Percentiles rank a stretch among this genome's conserved stretches.
phyloP scores from a whole-genome alignment of 148 eudicot species.

The Dysphania ambrosioides region DNA sequence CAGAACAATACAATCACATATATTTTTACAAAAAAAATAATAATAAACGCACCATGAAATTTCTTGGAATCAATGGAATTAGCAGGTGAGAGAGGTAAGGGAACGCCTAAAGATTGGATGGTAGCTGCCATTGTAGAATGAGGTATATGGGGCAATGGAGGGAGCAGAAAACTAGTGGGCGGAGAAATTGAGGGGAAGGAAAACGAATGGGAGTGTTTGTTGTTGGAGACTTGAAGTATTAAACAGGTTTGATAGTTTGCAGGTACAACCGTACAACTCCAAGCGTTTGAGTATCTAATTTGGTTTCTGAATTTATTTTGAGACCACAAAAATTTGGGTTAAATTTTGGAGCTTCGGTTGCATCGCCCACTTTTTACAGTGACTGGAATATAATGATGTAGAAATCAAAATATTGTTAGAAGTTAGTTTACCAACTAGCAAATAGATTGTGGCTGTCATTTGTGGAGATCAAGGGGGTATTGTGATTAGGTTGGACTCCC shows the following conservation, averaged over 20 bases:
- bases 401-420: neutral
- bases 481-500: too few relatives aligned
- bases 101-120: constrained; percentile 49
- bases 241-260: too few relatives aligned
- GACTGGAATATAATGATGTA: too few relatives aligned
- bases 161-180: constrained; percentile 12
- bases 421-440: neutral
- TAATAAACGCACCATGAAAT: constrained; percentile 17
- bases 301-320: neutral
- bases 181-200: neutral
- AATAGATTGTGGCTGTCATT: neutral
- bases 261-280: too few relatives aligned
- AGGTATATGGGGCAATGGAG: neutral
- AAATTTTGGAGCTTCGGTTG: neutral
- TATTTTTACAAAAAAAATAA: too few relatives aligned
- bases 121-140: constrained; percentile 46
- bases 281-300: too few relatives aligned
- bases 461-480: neutral
- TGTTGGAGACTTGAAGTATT: too few relatives aligned
- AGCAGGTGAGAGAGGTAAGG: constrained; percentile 42
- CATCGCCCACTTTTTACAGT: neutral
- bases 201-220: neutral
- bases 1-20: neutral
- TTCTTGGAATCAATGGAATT: constrained; percentile 33
- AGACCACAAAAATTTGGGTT: neutral